These are phyloP conservation scores for Pseudohalonectria lignicola DNA, from an alignment of 2,329 filamentous ascomycete species.

Conservation along the genomic window DNA sequence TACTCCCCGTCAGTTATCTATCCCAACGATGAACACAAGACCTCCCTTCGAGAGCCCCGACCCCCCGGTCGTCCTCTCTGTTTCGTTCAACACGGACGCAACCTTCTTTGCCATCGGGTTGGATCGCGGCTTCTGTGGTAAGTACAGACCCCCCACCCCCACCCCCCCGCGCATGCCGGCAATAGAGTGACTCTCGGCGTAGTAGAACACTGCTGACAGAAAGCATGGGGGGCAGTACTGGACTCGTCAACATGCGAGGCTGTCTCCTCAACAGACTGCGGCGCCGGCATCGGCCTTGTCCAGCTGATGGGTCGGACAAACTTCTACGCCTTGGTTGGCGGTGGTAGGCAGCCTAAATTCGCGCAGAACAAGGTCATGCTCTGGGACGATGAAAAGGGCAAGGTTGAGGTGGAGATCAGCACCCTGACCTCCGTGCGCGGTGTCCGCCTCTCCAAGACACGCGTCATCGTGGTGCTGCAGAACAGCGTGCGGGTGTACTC, in stretches of 20 bases:
- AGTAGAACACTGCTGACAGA: too few relatives aligned
- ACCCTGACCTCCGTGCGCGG: constrained; percentile 72
- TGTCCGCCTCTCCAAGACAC: constrained; percentile 63
- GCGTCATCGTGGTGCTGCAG: constrained; percentile 70
- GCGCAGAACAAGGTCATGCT: constrained; percentile 83
- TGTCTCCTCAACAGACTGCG: constrained; percentile 46
- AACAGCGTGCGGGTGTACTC: constrained; percentile 75
- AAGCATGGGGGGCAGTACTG: too few relatives aligned
- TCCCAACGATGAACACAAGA: constrained; percentile 97
- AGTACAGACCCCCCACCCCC: constrained; percentile 15
- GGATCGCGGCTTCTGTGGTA: constrained; percentile 77
- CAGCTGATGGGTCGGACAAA: constrained; percentile 83
- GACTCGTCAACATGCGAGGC: constrained; percentile 62
- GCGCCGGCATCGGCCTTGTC: constrained; percentile 69
- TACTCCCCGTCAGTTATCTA: too few relatives aligned
- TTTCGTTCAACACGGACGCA: constrained; percentile 74
- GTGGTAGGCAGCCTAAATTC: constrained; percentile 75
- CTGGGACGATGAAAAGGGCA: constrained; percentile 80
- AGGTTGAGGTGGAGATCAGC: constrained; percentile 64
- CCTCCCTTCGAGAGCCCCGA: constrained; percentile 70
- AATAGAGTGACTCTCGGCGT: too few relatives aligned
- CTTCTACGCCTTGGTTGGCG: constrained; percentile 82
- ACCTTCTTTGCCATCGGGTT: constrained; percentile 82
- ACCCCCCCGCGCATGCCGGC: not conserved
- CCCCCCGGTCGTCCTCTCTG: constrained; percentile 67